These are phyloP conservation scores for Thyridium curvatum DNA, from an alignment of 2,329 filamentous ascomycete species.

Conservation along the genomic window DNA sequence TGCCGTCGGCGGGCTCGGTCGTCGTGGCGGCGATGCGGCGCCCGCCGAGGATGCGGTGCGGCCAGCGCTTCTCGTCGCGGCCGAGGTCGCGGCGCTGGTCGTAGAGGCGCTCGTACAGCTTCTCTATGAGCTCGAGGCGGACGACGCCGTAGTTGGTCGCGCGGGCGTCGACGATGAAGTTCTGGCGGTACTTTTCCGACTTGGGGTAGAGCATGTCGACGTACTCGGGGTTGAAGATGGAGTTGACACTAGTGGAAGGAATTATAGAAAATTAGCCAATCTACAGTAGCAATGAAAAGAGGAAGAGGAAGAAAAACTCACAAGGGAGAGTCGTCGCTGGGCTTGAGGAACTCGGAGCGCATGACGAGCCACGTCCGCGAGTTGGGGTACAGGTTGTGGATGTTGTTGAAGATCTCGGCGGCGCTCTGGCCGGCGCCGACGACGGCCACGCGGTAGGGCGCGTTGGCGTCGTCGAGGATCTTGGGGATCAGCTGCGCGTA, in stretches of 20 bases:
- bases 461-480: constrained; percentile 48
- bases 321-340: constrained; percentile 96
- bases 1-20: constrained; percentile 50
- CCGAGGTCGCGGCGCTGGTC: constrained; percentile 69
- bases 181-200: constrained; percentile 53
- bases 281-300: constrained; percentile 1
- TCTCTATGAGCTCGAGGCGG: constrained; percentile 81
- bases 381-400: constrained; percentile 77
- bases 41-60: constrained; percentile 70
- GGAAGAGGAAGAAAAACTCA: constrained; percentile 37
- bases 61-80: constrained; percentile 67
- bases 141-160: constrained; percentile 95
- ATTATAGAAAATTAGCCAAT: constrained; percentile 1
- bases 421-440: constrained; percentile 88
- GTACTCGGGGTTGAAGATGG: constrained; percentile 87
- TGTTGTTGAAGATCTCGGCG: constrained; percentile 90
- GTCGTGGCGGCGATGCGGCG: constrained; percentile 51
- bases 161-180: constrained; percentile 60
- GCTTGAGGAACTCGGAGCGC: constrained; percentile 74
- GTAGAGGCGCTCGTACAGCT: constrained; percentile 83
- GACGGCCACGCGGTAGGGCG: constrained; percentile 70
- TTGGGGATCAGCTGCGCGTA: constrained; percentile 62
- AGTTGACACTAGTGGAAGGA: constrained; percentile 65
- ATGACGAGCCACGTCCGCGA: constrained; percentile 73
- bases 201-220: constrained; percentile 72